Evolutionary conservation across 257 asterid species (phyloP).

Genomic region (Marsdenia floribunda): DNA sequence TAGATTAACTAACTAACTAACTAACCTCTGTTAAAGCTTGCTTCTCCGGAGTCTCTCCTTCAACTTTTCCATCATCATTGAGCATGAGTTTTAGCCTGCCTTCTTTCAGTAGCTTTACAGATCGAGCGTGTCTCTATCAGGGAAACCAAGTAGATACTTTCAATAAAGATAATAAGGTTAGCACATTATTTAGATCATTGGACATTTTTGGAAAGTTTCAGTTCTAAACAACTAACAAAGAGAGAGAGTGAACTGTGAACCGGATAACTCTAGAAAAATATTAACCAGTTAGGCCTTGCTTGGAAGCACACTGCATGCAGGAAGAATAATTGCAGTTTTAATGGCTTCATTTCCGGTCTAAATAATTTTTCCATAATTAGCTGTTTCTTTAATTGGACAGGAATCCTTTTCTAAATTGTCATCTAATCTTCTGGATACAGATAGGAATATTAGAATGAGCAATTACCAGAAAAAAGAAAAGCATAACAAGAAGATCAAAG

Average conservation of each 20-base stretch:
- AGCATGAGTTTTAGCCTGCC: slow-evolving; percentile 91
- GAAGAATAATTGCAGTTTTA: background rate
- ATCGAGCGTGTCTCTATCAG: slow-evolving; percentile 82
- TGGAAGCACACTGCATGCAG: background rate
- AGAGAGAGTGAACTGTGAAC: background rate
- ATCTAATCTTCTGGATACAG: background rate
- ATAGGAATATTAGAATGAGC: background rate
- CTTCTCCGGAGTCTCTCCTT: slow-evolving; percentile 45
- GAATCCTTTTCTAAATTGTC: background rate
- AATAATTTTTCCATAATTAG: background rate
- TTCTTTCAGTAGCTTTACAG: slow-evolving; percentile 66
- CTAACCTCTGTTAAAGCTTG: slow-evolving; percentile 37
- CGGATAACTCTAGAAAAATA: background rate
- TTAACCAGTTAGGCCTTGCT: background rate
- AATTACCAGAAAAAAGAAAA: background rate
- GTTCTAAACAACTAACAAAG: background rate
- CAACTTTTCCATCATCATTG: slow-evolving; percentile 45
- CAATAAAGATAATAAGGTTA: slow-evolving; percentile 6
- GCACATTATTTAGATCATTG: background rate
- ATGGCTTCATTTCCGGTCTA: background rate
- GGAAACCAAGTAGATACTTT: slow-evolving; percentile 17
- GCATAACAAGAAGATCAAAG: background rate
- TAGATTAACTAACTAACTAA: slow-evolving; percentile 38
- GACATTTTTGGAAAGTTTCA: background rate
- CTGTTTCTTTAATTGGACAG: background rate